Evolutionary conservation across 495 filamentous ascomycete genomes (phyloP).

Genomic region (Podospora tetraspora): DNA sequence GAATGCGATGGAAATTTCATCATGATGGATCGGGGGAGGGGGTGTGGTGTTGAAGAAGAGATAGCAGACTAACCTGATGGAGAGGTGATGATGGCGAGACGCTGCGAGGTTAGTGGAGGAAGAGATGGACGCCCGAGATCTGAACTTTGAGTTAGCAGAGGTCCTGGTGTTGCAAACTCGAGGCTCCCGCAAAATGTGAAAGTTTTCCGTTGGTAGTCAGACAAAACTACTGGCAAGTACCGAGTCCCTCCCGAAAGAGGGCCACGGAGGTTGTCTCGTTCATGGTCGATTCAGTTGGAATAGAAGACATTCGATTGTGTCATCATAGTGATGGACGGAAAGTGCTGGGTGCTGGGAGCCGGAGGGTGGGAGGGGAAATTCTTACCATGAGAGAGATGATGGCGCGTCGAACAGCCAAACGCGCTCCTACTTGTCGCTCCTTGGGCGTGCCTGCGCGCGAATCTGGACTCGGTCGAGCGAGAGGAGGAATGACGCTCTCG

Average conservation of each 20-base stretch:
- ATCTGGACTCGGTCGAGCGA: background rate
- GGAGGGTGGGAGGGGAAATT: background rate
- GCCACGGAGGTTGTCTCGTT: conserved; percentile 69
- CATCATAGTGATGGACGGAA: conserved; percentile 55
- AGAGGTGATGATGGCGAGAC: background rate
- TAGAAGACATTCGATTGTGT: conserved; percentile 78
- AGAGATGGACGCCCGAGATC: background rate
- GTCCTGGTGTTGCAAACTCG: background rate
- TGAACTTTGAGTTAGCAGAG: background rate
- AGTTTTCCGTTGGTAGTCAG: conserved; percentile 45
- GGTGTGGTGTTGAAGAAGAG: conserved; percentile 2
- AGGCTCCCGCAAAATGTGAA: conserved; percentile 4
- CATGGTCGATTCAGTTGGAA: conserved; percentile 93
- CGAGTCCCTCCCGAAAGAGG: conserved; percentile 65
- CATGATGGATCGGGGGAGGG: conserved; percentile 44
- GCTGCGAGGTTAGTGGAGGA: conserved; percentile 8
- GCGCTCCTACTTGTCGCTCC: background rate
- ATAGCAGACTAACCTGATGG: conserved; percentile 23
- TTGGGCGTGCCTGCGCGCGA: background rate
- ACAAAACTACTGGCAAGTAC: conserved; percentile 99
- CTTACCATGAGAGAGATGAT: background rate
- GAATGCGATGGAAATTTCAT: conserved; percentile 50
- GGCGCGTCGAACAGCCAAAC: background rate
- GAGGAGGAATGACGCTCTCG: background rate
- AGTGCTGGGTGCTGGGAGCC: background rate